Evolutionary conservation across 208 protist species (phyloP), one percentile per base, ranked within the genome.

Genomic region (Naegleria lovaniensis): DNA sequence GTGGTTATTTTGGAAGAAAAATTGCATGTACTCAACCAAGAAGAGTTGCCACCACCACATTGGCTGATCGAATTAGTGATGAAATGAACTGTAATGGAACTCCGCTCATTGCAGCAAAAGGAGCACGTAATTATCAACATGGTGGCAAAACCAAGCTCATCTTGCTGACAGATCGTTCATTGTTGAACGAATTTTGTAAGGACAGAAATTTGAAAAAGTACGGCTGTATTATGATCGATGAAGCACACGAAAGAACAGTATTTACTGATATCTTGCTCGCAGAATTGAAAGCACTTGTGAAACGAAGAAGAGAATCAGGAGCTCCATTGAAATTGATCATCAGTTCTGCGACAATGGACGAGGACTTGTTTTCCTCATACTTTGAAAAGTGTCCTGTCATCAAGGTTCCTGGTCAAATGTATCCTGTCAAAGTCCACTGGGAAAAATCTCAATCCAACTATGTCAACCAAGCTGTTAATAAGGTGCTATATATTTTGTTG

Each of bases 401-500:
- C 85, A 93, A 89, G 39, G 94, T 96, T 59, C 94, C 93, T 40
- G 93, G 93, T 15, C 79, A 93, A 85, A 83, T 90, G 43, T 95
- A 75, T 39, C 95, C 96, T 1, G 96, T 98, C 22, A 93, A 97
- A 85, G 93, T 97, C 22, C 93, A 95, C 85, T 98, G 98, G 92
- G 95, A 96, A 91, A 94, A 94, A 67, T 97, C 97, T 15, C 96
- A 98, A 91, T 96, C 98, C 90, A 96, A 98, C 91, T 98, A 98
- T 90, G 90, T 98, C 0, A 95, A 97, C 76, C 96, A 96, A 0
- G 90, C 92, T 0, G 90, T 98, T 33, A 92, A 97, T 5, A 97
- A 96, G 1, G 94, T 96, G 22, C 92, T 98, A 0, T 96, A 98
- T 93, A 95, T 98, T 83, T 96, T 97, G 89, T 59, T 97, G 4